Base-by-base conservation (phyloP, 2,329 filamentous ascomycete genomes). In the Fusarium sp. region DNA sequence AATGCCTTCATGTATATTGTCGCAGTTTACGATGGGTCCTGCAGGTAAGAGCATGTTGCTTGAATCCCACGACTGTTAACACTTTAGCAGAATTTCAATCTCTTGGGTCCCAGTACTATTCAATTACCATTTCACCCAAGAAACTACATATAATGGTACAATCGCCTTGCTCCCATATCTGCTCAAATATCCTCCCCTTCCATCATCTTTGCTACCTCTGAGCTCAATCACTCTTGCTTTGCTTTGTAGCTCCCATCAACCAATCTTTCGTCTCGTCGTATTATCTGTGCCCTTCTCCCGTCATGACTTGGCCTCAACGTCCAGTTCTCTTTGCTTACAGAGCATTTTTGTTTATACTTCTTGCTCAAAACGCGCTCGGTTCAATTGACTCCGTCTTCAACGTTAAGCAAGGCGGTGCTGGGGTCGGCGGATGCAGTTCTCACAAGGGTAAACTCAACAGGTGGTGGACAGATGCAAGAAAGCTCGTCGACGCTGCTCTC, bases 31-130 rank as follows among this genome's bases (percentile, higher is more conserved):
- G 2, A 24, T 18, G 28, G 3, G 15, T 5, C 6, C 22, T 8
- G 7, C 22, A 3, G 14, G 1, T 13, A 31, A n/a, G 10, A 18
- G 3, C 3, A 1, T 31, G 30, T 3, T 45, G 1, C 18, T 45
- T 14, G 18, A 20, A 3, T 28, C 12, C 13, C 2, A 22, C 11
- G 8, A 28, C 10, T 22, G 20, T 24, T 9, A 1, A 12, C 5
- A n/a, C 22, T n/a, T 33, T 5, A 48, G 28, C 22, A 14, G 28
- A 31, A 24, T 1, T 24, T 0, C 5, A n/a, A 9, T 50, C 7
- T 31, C 15, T 6, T 0, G 1, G 2, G 3, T 4, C 0, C 6
- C 4, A 45, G 9, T 15, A 7, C 0, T 7, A n/a, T 1, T 31
- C 3, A 6, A 31, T 9, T 4, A 24, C 3, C 1, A 6, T 31